Evolutionary conservation across 805 yeast genomes (phyloP), one percentile per base, ranked within the genome.

Genomic region (Yamadazyma kitorensis): DNA sequence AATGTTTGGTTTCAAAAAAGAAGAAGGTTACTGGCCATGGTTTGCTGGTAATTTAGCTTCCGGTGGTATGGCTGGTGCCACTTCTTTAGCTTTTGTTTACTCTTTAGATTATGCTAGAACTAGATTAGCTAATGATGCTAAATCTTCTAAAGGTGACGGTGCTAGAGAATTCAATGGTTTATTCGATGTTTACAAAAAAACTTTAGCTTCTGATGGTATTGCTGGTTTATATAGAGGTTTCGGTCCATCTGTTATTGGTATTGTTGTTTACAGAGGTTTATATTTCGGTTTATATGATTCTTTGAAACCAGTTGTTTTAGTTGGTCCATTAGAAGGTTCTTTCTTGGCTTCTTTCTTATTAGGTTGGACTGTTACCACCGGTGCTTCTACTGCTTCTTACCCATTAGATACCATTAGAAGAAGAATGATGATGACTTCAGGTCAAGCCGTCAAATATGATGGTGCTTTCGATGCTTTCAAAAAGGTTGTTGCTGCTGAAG

Each of bases 401-500:
- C 97, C 97, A 80, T 85, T 89, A 73, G 97, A 88, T 76, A 88
- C 97, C 64, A 88, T 88, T 66, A 89, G 97, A 84, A 87, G 97
- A 86, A 87, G 97, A 85, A 88, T 88, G 97, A 88, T 88, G 97
- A 88, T 88, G 97, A 88, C 97, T 58, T 89, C 97, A 55, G 97
- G 97, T 73, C 95, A 87, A 77, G 95, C 95, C 62, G 95, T 88
- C 60, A 88, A 89, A 78, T 88, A 88, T 78, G 74, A 80, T 64
- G 93, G 95, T 76, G 95, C 96, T 56, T 77, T 86, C 68, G 96
- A 89, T 71, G 86, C 93, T 72, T 82, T 85, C 86, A 74, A 66
- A 57, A 73, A 87, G 76, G 86, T 88, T 67, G 91, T 89, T 57
- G 95, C 95, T 55, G 87, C 93, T 66, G 96, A 89, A 75, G 97